phyloP scores from a whole-genome alignment of 108 stramenopile species.

The Nannochloropsis gaditana region DNA sequence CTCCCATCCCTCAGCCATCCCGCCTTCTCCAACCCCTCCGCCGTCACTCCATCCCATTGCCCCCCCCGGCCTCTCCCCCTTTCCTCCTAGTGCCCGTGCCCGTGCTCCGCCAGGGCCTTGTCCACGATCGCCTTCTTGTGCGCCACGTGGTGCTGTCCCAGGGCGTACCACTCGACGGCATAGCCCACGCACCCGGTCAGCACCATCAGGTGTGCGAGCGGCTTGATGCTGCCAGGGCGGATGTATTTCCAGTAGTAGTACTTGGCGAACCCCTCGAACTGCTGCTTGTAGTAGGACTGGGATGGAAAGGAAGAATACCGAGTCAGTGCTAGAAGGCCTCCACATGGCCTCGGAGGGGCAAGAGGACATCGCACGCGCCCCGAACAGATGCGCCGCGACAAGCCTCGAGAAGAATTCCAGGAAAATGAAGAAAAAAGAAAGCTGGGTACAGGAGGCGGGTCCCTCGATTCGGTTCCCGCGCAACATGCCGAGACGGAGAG shows the following conservation, averaged over 20 bases:
- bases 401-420: no score
- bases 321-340: background rate
- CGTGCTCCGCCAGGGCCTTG: constrained; percentile 18
- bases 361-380: no score
- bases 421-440: no score
- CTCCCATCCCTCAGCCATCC: background rate
- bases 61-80: background rate
- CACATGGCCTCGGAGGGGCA: no score
- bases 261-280: background rate
- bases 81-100: background rate
- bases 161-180: constrained; percentile 13
- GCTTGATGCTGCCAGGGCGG: constrained; percentile 19
- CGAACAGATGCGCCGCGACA: no score
- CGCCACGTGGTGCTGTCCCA: constrained; percentile 27
- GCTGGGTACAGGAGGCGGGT: no score
- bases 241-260: constrained; percentile 20
- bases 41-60: background rate
- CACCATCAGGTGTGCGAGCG: constrained; percentile 21
- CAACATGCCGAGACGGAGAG: no score
- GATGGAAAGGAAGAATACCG: background rate
- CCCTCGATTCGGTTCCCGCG: no score
- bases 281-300: background rate
- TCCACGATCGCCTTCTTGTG: constrained; percentile 22
- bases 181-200: background rate
- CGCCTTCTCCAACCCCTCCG: background rate